Evolutionary conservation across 2,329 filamentous ascomycete genomes (phyloP).

Genomic region (Aspergillus felis): DNA sequence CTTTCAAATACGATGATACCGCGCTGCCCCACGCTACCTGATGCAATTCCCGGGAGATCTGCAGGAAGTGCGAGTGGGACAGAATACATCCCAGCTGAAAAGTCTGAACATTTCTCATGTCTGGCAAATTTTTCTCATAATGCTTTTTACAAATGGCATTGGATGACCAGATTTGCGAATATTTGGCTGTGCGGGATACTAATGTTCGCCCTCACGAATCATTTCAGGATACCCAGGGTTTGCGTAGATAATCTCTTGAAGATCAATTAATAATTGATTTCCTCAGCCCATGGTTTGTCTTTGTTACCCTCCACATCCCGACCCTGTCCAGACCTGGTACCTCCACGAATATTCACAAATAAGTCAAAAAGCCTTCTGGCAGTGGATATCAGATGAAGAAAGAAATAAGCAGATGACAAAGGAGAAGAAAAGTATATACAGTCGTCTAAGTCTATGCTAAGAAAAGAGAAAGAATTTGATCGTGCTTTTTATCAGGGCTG

Average conservation of each 20-base stretch:
- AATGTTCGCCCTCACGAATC: not conserved
- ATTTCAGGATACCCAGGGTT: not conserved
- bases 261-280: not conserved
- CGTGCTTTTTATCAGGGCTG: conserved; percentile 7
- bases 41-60: not conserved
- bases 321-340: too few species aligned
- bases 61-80: not conserved
- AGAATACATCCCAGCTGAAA: not conserved
- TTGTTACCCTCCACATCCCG: too few species aligned
- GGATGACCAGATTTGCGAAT: not conserved
- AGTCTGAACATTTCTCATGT: not conserved
- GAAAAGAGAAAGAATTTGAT: not conserved
- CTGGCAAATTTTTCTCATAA: not conserved
- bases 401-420: not conserved
- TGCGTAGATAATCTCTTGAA: not conserved
- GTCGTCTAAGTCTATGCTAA: not conserved
- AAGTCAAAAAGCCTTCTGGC: not conserved
- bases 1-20: not conserved
- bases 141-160: not conserved
- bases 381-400: not conserved
- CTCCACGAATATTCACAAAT: not conserved
- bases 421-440: not conserved
- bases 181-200: not conserved
- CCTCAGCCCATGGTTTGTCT: not conserved
- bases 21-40: not conserved